phyloP scores from a whole-genome alignment of 768 basidiomycete genomes.

The Cytidiella melzeri region DNA sequence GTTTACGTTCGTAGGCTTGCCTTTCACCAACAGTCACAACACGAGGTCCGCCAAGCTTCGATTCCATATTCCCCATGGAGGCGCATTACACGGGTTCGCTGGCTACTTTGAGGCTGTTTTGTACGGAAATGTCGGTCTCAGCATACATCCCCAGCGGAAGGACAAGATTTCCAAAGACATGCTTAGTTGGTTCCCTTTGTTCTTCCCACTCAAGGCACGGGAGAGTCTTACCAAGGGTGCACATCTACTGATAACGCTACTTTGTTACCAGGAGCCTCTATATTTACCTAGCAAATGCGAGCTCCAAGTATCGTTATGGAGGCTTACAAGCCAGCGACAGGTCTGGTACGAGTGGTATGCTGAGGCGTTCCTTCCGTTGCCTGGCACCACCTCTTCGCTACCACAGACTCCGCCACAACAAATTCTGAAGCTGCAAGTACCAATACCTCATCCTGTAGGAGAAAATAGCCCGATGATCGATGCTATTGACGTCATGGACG shows the following conservation, averaged over 20 bases:
- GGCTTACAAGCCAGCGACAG: conserved; percentile 79
- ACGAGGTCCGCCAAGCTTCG: conserved; percentile 77
- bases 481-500: conserved; percentile 40
- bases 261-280: conserved; percentile 66
- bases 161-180: conserved; percentile 89
- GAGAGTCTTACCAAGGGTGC: not conserved
- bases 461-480: conserved; percentile 65
- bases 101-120: conserved; percentile 96
- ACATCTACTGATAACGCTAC: not conserved
- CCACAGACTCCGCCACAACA: conserved; percentile 19
- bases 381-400: conserved; percentile 29
- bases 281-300: conserved; percentile 92
- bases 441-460: conserved; percentile 12
- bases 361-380: conserved; percentile 79
- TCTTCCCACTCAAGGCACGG: conserved; percentile 84
- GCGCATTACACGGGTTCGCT: conserved; percentile 87
- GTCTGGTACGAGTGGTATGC: conserved; percentile 99
- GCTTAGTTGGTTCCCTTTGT: conserved; percentile 99
- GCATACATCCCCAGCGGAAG: conserved; percentile 88
- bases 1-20: conserved; percentile 61
- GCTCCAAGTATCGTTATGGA: conserved; percentile 90
- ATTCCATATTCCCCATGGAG: conserved; percentile 94
- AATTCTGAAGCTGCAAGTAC: conserved; percentile 5
- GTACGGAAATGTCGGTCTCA: conserved; percentile 85
- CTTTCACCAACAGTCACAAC: conserved; percentile 95